Conservation (phyloP, 306 rosid genomes). For the Herpetospermum pedunculosum region DNA sequence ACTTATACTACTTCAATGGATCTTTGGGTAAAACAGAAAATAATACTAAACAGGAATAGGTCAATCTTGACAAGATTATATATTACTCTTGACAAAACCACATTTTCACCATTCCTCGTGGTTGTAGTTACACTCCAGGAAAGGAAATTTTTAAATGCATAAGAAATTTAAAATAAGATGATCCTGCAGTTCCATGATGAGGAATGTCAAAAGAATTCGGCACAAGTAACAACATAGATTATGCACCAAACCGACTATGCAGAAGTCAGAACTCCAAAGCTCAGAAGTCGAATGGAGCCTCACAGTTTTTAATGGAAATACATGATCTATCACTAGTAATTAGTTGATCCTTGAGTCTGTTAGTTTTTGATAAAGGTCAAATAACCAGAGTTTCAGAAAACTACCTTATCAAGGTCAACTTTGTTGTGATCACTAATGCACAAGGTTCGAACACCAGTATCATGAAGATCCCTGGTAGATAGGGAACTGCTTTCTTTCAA, state of each 20-base stretch:
- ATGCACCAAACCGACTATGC: background rate
- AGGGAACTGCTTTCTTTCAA: conserved; percentile 50
- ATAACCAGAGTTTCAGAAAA: background rate
- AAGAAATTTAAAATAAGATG: background rate
- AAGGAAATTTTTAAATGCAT: background rate
- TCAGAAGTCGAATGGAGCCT: background rate
- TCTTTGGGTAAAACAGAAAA: background rate
- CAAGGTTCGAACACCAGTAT: conserved; percentile 69
- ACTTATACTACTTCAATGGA: background rate
- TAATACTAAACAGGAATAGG: background rate
- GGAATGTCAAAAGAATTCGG: background rate
- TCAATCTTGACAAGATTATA: background rate
- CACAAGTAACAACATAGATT: background rate
- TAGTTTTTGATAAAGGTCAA: background rate
- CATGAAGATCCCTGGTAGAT: conserved; percentile 56
- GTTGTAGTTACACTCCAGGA: background rate
- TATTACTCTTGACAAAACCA: background rate
- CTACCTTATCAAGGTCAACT: conserved; percentile 78
- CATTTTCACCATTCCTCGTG: background rate
- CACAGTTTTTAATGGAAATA: background rate
- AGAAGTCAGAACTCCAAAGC: background rate
- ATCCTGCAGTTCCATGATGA: background rate
- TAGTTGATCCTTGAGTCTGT: background rate
- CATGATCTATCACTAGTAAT: background rate
- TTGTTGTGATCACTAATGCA: conserved; percentile 46